A percentile compares a stretch with the other conserved stretches of the same genome.
Evolutionary conservation across 2,329 filamentous ascomycete species (phyloP).

Genomic region (Nemania diffusa): DNA sequence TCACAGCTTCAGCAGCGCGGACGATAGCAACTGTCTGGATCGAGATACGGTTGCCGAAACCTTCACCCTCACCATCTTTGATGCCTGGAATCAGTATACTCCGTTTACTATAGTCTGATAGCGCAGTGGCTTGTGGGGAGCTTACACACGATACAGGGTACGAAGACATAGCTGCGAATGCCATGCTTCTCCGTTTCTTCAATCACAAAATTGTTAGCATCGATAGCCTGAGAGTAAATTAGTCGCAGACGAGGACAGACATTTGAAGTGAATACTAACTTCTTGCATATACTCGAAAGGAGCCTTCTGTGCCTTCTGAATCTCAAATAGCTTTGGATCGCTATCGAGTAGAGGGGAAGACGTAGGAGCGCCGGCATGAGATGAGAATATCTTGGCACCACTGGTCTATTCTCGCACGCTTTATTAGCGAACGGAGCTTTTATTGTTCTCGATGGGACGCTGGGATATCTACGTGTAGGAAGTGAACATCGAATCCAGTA

Average conservation of each 20-base stretch:
- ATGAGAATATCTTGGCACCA: conserved; percentile 64
- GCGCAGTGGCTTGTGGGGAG: neutral
- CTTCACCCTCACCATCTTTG: conserved; percentile 57
- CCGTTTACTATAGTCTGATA: neutral
- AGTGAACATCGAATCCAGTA: conserved; percentile 57
- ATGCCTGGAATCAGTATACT: neutral
- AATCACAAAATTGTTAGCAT: conserved; percentile 56
- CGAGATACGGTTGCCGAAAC: conserved; percentile 62
- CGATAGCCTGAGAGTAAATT: conserved; percentile 48
- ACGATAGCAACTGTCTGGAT: conserved; percentile 63
- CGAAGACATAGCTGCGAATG: conserved; percentile 63
- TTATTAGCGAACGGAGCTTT: neutral
- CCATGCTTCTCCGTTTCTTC: conserved; percentile 55
- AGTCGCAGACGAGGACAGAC: neutral
- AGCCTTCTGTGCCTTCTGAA: conserved; percentile 54
- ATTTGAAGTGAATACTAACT: conserved; percentile 36
- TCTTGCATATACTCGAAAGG: conserved; percentile 40
- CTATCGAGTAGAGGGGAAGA: conserved; percentile 56
- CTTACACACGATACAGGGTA: conserved; percentile 63
- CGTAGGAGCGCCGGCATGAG: conserved; percentile 56
- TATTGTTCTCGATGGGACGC: neutral
- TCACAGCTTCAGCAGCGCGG: conserved; percentile 54
- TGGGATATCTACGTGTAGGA: conserved; percentile 53
- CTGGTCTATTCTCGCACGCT: conserved; percentile 50
- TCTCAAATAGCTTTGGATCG: conserved; percentile 55